These are phyloP conservation scores for Tolypocladium amazonense DNA, from an alignment of 2,329 filamentous ascomycete genomes.

Conservation along the genomic window DNA sequence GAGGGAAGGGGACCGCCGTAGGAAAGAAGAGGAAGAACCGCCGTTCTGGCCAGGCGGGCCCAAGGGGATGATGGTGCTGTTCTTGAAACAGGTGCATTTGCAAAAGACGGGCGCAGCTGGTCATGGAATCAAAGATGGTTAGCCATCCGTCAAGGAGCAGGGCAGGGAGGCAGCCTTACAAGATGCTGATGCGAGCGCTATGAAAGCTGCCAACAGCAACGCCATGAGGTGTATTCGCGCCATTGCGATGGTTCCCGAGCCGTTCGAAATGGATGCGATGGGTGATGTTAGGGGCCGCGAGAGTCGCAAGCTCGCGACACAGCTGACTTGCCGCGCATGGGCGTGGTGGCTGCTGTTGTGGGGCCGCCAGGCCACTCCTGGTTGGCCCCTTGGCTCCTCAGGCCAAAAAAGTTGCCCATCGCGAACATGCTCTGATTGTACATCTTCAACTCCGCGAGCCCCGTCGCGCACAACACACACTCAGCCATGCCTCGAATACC, in stretches of 20 bases:
- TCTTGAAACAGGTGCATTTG: slow-evolving; percentile 62
- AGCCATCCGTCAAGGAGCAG: background rate
- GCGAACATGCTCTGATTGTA: background rate
- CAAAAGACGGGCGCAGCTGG: slow-evolving; percentile 53
- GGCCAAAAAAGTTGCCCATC: slow-evolving; percentile 8
- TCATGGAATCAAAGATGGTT: background rate
- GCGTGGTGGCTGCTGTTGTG: slow-evolving; percentile 1
- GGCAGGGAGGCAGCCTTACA: slow-evolving; percentile 22
- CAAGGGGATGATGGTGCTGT: slow-evolving; percentile 56
- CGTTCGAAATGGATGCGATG: background rate
- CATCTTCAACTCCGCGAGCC: background rate
- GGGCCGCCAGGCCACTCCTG: slow-evolving; percentile 11
- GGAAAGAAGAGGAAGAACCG: slow-evolving; percentile 12
- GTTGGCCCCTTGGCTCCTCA: slow-evolving; percentile 11
- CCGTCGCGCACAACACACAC: background rate
- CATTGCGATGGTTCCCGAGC: slow-evolving; percentile 18
- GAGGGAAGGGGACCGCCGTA: slow-evolving; percentile 12
- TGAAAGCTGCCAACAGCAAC: slow-evolving; percentile 24
- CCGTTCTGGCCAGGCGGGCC: slow-evolving; percentile 28
- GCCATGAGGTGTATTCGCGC: slow-evolving; percentile 25
- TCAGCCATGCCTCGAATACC: slow-evolving; percentile 32
- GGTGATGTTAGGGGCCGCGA: background rate
- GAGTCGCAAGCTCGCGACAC: background rate
- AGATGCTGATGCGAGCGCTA: slow-evolving; percentile 26
- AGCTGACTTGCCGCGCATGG: background rate